These are phyloP conservation scores for Moesziomyces aphidis DNA, from an alignment of 1,284 basidiomycete species.

Conservation along the genomic window DNA sequence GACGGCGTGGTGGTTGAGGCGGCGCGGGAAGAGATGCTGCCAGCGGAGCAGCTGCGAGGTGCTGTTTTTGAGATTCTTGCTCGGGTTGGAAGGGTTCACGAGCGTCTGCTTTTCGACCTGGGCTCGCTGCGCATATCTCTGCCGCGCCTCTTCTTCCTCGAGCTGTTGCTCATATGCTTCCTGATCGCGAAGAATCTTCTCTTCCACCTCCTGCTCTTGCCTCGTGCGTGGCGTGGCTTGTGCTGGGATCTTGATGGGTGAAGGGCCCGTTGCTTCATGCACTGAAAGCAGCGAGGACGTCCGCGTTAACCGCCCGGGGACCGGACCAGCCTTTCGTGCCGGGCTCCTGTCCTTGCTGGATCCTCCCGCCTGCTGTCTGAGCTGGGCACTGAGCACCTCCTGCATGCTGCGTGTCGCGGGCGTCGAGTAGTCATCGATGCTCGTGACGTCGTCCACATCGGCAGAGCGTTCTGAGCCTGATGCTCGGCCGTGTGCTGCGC, in stretches of 20 bases:
- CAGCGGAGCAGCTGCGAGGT: constrained; percentile 68
- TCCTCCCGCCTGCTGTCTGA: constrained; percentile 39
- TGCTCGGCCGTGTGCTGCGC: constrained; percentile 16
- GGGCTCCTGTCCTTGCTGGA: constrained; percentile 25
- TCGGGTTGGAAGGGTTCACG: constrained; percentile 65
- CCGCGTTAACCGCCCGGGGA: constrained; percentile 27
- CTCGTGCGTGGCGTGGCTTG: constrained; percentile 31
- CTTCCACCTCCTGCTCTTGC: constrained; percentile 48
- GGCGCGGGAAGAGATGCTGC: constrained; percentile 86
- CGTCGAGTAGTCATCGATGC: constrained; percentile 22
- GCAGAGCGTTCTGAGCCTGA: constrained; percentile 2
- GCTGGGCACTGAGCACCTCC: constrained; percentile 46
- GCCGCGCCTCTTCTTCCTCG: constrained; percentile 58
- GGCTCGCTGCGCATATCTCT: constrained; percentile 55
- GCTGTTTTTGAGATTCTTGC: constrained; percentile 42
- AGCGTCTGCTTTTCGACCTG: constrained; percentile 64
- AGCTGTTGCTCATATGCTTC: constrained; percentile 57
- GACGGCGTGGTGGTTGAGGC: constrained; percentile 83
- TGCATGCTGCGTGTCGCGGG: constrained; percentile 56
- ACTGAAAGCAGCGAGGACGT: constrained; percentile 44
- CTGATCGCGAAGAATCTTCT: constrained; percentile 50
- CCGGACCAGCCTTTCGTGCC: constrained; percentile 9
- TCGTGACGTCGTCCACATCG: constrained; percentile 8
- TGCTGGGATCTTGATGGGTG: constrained; percentile 57
- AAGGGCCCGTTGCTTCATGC: constrained; percentile 38